Evolutionary conservation across 345 rosid species (phyloP).

Genomic region (Toxicodendron radicans): DNA sequence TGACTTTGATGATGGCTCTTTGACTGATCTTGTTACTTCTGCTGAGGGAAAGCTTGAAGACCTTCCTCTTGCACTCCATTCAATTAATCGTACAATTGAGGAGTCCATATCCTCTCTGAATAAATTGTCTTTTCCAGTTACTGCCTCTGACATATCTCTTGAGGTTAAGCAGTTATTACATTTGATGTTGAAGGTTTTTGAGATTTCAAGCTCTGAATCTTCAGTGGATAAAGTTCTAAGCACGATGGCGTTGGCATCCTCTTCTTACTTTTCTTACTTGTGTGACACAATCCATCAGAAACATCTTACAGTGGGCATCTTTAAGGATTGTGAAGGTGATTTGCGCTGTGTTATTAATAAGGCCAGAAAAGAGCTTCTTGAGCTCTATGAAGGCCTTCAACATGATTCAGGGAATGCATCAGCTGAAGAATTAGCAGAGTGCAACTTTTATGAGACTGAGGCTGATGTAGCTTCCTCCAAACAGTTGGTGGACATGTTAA

Average conservation of each 20-base stretch:
- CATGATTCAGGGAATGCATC: slow-evolving; percentile 42
- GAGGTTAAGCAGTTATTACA: slow-evolving; percentile 77
- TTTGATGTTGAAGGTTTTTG: slow-evolving; percentile 58
- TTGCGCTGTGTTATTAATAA: slow-evolving; percentile 41
- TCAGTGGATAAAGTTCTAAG: slow-evolving; percentile 50
- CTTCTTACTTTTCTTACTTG: slow-evolving; percentile 50
- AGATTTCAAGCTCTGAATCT: slow-evolving; percentile 47
- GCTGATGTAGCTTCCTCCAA: slow-evolving; percentile 56
- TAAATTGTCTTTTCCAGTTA: slow-evolving; percentile 57
- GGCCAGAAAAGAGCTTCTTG: slow-evolving; percentile 58
- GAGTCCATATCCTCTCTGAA: slow-evolving; percentile 66
- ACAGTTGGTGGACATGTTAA: slow-evolving; percentile 64
- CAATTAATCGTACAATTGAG: slow-evolving; percentile 62
- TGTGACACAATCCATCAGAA: slow-evolving; percentile 42
- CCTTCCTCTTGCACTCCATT: slow-evolving; percentile 74
- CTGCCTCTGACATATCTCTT: slow-evolving; percentile 54
- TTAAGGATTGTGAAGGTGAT: slow-evolving; percentile 47
- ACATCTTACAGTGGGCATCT: slow-evolving; percentile 35
- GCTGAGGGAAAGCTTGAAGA: slow-evolving; percentile 92
- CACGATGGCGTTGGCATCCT: slow-evolving; percentile 53
- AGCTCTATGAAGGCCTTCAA: slow-evolving; percentile 44
- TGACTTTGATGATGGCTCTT: slow-evolving; percentile 85
- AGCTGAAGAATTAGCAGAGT: slow-evolving; percentile 36
- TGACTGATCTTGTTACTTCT: slow-evolving; percentile 82
- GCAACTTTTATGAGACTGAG: slow-evolving; percentile 54